Evolutionary conservation across 2,329 filamentous ascomycete genomes (phyloP), one percentile per base, ranked within the genome.

Genomic region (Alternaria solani): DNA sequence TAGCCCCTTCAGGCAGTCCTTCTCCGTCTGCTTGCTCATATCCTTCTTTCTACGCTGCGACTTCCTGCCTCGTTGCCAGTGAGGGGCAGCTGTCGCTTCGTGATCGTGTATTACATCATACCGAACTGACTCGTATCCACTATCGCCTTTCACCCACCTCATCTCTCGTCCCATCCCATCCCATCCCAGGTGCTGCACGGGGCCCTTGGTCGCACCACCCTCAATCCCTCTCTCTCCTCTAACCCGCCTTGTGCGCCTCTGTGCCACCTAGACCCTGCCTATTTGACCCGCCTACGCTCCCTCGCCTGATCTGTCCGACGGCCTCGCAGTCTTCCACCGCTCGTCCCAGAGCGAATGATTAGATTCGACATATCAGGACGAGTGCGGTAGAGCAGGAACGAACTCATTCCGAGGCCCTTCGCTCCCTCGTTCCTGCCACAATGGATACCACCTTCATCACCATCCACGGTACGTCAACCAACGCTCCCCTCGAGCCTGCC

Each of bases 381-480:
- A 59, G 53, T 63, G 70, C 69, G 66, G 68, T 62, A 60, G 66
- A 71, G 62, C 57, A 56, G 53, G 38, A 52, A 58, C 43, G 12
- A 48, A 48, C 20, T 6, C 38, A 41, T 23, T 26, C 41, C 28
- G 18, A 23, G 48, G 20, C 39, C 30, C 4, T 38, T 42, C 3
- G 20, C 39, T 25, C 34, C 46, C 30, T 23, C 28, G 47, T 41
- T 51, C 44, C 55, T 48, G 61, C 59, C 65, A 67, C 59, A 49
- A 77, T 77, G 91, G 91, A 94, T 80, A 91, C 91, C 68, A 95
- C 92, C 32, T 96, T 96, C 81, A 95, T 96, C 81, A 93, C 92
- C 68, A 95, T 96, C 75, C 92, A 95, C 76, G 92, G 92, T 91
- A 81, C 82, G 88, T 63, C 57, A 11, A 51, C 60, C 51, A 43